Conservation (phyloP, 164 flowering plant genomes). For the Vitis amurensis region DNA sequence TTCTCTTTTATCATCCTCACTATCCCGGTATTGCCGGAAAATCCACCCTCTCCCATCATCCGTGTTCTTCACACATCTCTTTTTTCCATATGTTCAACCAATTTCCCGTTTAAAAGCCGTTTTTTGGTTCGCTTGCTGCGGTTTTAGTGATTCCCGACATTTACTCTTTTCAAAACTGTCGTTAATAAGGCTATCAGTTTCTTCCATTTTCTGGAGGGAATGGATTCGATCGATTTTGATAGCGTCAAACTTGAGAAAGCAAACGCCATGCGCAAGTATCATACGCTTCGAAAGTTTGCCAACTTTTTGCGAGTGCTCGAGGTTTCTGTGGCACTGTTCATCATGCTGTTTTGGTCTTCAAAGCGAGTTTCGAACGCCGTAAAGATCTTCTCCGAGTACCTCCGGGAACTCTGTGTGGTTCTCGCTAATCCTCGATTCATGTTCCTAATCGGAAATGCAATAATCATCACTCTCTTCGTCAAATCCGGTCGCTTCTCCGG, state of each 20-base stretch:
- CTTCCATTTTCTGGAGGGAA: neutral
- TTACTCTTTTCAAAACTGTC: neutral
- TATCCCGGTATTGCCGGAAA: no score
- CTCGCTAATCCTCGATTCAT: constrained; percentile 28
- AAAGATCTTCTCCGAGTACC: constrained; percentile 3
- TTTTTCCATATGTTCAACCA: no score
- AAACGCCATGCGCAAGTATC: constrained; percentile 25
- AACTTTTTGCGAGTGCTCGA: constrained; percentile 21
- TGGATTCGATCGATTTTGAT: constrained; percentile 21
- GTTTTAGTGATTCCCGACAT: neutral
- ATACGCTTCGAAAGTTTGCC: constrained; percentile 13
- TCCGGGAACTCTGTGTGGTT: constrained; percentile 5
- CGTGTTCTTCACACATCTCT: no score
- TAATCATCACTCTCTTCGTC: constrained; percentile 32
- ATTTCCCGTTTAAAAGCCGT: no score
- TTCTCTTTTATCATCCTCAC: no score
- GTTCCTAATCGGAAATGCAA: constrained; percentile 41
- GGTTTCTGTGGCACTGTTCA: constrained; percentile 13
- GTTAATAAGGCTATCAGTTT: no score
- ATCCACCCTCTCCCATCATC: no score
- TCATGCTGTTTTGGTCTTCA: constrained; percentile 21
- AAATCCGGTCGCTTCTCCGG: constrained; percentile 18
- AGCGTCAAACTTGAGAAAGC: constrained; percentile 32
- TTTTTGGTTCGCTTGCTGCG: neutral
- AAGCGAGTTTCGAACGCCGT: constrained; percentile 18